Evolutionary conservation across 2,329 filamentous ascomycete genomes (phyloP).

Genomic region (Ambrosiella cleistominuta): DNA sequence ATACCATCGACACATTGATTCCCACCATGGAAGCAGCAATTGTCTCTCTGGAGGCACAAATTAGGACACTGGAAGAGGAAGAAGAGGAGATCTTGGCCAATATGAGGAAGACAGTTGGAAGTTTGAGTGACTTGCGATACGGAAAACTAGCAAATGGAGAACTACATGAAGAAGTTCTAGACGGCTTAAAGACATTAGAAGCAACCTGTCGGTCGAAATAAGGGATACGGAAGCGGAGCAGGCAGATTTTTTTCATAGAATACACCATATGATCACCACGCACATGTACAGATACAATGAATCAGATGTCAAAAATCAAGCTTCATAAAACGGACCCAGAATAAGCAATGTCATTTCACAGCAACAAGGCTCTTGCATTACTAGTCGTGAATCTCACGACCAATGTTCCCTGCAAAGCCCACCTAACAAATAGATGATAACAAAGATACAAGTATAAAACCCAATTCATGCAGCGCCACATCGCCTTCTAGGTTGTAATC

Average conservation of each 20-base stretch:
- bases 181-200: slow-evolving; percentile 41
- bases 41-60: slow-evolving; percentile 47
- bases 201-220: slow-evolving; percentile 10
- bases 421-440: not conserved
- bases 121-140: slow-evolving; percentile 67
- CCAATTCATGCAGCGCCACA: not conserved
- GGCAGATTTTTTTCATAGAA: not conserved
- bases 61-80: slow-evolving; percentile 47
- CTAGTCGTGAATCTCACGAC: too few relatives aligned
- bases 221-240: not conserved
- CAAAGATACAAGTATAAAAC: slow-evolving; percentile 2
- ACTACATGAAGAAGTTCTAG: slow-evolving; percentile 47
- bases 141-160: slow-evolving; percentile 52
- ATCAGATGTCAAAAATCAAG: slow-evolving; percentile 6
- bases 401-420: too few relatives aligned
- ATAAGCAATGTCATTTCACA: not conserved
- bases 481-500: slow-evolving; percentile 3
- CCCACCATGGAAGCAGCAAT: slow-evolving; percentile 52
- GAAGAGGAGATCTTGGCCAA: slow-evolving; percentile 40
- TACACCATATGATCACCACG: slow-evolving; percentile 4
- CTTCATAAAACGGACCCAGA: not conserved
- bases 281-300: too few relatives aligned
- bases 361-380: not conserved
- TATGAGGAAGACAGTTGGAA: slow-evolving; percentile 49
- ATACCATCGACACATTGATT: slow-evolving; percentile 33